Conservation (phyloP, 1,284 basidiomycete species). For the Pseudozyma thailandica region DNA sequence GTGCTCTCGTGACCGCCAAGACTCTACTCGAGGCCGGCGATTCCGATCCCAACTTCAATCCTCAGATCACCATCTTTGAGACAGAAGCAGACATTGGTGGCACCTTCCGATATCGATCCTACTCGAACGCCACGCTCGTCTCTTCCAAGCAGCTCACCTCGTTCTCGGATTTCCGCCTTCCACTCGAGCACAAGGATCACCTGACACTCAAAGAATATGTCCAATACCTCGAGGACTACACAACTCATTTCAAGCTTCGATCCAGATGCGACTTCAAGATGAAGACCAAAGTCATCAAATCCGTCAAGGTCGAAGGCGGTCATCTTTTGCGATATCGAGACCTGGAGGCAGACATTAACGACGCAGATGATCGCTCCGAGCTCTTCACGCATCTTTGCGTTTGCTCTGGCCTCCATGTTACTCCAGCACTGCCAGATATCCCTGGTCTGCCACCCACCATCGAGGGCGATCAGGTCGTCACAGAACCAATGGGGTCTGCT, state of each 20-base stretch:
- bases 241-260: slow-evolving; percentile 70
- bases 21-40: slow-evolving; percentile 68
- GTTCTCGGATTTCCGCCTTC: slow-evolving; percentile 76
- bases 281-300: slow-evolving; percentile 42
- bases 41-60: slow-evolving; percentile 69
- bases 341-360: not conserved
- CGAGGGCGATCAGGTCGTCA: slow-evolving; percentile 34
- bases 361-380: slow-evolving; percentile 19
- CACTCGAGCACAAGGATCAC: slow-evolving; percentile 73
- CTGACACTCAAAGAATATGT: slow-evolving; percentile 74
- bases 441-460: slow-evolving; percentile 48
- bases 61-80: slow-evolving; percentile 71
- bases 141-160: slow-evolving; percentile 76
- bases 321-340: slow-evolving; percentile 32
- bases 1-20: slow-evolving; percentile 75
- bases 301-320: slow-evolving; percentile 35
- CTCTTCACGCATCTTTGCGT: slow-evolving; percentile 52
- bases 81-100: slow-evolving; percentile 75
- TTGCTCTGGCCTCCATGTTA: slow-evolving; percentile 57
- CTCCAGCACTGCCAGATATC: slow-evolving; percentile 46
- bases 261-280: slow-evolving; percentile 56
- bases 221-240: slow-evolving; percentile 74
- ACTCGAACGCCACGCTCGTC: slow-evolving; percentile 74
- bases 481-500: slow-evolving; percentile 22
- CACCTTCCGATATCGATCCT: slow-evolving; percentile 71